Evolutionary conservation across 306 rosid genomes (phyloP).

Genomic region (Ceratonia siliqua): DNA sequence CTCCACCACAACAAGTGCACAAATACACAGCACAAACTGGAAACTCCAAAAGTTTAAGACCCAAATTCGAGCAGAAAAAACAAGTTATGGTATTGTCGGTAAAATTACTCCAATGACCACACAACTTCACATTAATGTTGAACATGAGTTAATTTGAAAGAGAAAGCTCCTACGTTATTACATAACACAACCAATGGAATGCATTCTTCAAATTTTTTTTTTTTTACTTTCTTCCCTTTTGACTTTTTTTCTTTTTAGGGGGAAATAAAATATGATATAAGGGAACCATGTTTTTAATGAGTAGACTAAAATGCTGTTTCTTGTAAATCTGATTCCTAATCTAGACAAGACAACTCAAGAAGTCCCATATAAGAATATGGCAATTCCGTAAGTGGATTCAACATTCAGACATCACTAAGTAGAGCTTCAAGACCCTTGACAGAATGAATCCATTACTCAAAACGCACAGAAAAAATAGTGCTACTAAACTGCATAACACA

Average conservation of each 20-base stretch:
- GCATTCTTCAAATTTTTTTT: not conserved
- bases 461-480: not conserved
- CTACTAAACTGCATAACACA: not conserved
- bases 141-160: not conserved
- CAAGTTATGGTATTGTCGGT: not conserved
- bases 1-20: slow-evolving; percentile 1
- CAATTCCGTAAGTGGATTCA: not conserved
- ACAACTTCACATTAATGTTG: not conserved
- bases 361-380: not conserved
- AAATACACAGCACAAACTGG: not conserved
- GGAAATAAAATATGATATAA: not conserved
- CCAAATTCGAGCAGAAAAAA: not conserved
- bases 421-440: not conserved
- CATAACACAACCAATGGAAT: not conserved
- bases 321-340: not conserved
- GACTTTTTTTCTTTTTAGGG: not conserved
- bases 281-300: not conserved
- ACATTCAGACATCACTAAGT: not conserved
- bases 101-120: not conserved
- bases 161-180: not conserved
- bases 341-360: not conserved
- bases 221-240: too few relatives aligned
- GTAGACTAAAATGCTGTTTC: not conserved
- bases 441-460: not conserved
- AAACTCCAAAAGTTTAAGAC: not conserved